These are phyloP conservation scores for Mrakia blollopis DNA, from an alignment of 768 basidiomycete species.

Conservation along the genomic window DNA sequence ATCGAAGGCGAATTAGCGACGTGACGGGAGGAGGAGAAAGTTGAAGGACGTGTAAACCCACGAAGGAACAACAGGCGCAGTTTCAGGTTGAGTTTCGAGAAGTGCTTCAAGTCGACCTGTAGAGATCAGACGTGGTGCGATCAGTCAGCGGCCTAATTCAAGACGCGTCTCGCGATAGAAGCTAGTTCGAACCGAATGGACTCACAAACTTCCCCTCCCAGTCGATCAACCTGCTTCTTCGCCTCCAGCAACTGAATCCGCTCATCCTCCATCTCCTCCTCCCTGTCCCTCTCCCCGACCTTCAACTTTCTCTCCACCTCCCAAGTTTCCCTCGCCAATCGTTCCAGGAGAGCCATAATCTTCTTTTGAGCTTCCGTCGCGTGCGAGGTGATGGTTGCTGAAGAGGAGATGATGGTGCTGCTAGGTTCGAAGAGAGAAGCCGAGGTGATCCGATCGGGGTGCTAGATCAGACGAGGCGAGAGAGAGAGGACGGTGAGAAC, in stretches of 20 bases:
- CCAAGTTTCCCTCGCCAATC: neutral
- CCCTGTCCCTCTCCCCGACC: neutral
- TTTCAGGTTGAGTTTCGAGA: neutral
- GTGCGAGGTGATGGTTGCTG: constrained; percentile 19
- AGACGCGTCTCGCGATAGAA: neutral
- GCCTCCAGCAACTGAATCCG: constrained; percentile 8
- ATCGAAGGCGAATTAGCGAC: neutral
- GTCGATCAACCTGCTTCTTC: neutral
- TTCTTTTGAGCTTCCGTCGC: constrained; percentile 8
- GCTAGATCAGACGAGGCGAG: constrained; percentile 46
- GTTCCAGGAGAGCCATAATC: constrained; percentile 3
- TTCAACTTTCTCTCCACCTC: constrained; percentile 17
- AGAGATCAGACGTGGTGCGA: neutral
- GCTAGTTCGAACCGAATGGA: neutral
- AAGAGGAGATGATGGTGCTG: neutral
- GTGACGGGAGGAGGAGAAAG: neutral
- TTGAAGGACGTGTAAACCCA: neutral
- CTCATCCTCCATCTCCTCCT: constrained; percentile 18
- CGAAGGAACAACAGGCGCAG: neutral
- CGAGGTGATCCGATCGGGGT: constrained; percentile 52
- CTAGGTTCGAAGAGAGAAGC: constrained; percentile 21
- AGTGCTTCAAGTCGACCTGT: neutral
- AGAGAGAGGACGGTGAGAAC: constrained; percentile 47
- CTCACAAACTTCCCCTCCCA: constrained; percentile 2
- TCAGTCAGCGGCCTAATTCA: neutral